phyloP scores from a whole-genome alignment of 2,329 filamentous ascomycete species.

The Aspergillus quadrilineatus region DNA sequence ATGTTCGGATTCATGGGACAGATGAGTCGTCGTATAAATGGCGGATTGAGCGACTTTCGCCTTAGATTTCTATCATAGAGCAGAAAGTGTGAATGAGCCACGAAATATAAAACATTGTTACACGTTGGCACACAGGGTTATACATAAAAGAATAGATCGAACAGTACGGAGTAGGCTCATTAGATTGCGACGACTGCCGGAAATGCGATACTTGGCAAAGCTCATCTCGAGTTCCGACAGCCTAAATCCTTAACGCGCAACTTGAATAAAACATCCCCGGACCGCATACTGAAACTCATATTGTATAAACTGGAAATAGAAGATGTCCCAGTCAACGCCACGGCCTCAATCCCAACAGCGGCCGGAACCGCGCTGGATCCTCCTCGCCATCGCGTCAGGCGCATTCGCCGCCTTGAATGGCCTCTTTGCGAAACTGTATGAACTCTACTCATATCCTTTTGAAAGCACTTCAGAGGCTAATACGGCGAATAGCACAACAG shows the following conservation, averaged over 20 bases:
- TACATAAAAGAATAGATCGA: too few relatives aligned
- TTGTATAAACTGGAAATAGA: not conserved
- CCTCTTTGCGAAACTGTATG: conserved; percentile 65
- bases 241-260: not conserved
- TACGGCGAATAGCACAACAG: conserved; percentile 54
- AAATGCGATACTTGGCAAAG: conserved; percentile 3
- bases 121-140: not conserved
- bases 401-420: conserved; percentile 64
- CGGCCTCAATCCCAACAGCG: not conserved
- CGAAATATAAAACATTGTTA: too few relatives aligned
- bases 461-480: not conserved
- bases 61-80: conserved; percentile 23
- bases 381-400: conserved; percentile 61
- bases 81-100: not conserved
- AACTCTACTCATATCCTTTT: not conserved
- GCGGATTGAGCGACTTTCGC: conserved; percentile 42
- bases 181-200: not conserved
- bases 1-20: conserved; percentile 69
- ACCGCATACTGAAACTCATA: too few relatives aligned
- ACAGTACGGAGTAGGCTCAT: not conserved
- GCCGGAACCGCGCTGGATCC: conserved; percentile 45
- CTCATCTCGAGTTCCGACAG: not conserved
- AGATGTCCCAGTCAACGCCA: conserved; percentile 11
- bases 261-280: not conserved
- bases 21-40: conserved; percentile 46